Evolutionary conservation across 768 basidiomycete genomes (phyloP), one percentile per base, ranked within the genome.

Genomic region (Termitomyces sp.): DNA sequence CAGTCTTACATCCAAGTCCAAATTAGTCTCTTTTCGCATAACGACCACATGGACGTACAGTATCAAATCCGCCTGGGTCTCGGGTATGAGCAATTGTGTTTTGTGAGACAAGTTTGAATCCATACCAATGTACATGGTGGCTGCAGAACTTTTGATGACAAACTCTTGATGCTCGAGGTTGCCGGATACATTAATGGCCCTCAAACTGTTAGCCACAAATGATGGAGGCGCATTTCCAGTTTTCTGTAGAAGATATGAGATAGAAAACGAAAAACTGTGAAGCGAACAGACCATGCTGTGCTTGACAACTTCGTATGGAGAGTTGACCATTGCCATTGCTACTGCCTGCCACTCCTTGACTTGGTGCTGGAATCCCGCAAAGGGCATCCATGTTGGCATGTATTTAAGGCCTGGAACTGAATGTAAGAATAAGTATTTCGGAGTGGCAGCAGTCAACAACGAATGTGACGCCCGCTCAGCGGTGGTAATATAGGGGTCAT

Each of bases 401-500:
- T 75, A 63, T 57, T 70, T 70, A 18, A 78, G 59, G 20, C 65
- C 33, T 9, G 67, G 67, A n/a, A 69, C 22, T 0, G 63, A 53
- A 42, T 78, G 73, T 42, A 73, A 70, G 3, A 76, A 63, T 57
- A 67, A 77, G 0, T 68, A 53, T 3, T 67, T 70, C 4, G 68
- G 62, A 40, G 65, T 65, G 2, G 56, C 65, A 14, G 70, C 64
- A 18, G 60, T 68, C 7, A 66, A 58, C n/a, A 76, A 54, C 0
- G 66, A 66, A 4, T 64, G 52, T 18, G 74, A 43, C 6, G 70
- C 70, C 32, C 66, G 56, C 35, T 75, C 70, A 0, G 71, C 70
- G 1, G 66, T 65, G 12, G 58, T 55, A 40, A 78, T 66, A 57
- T 75, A 72, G 3, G 71, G 71, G 43, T 78, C 75, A 33, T 75